phyloP scores from a whole-genome alignment of 345 rosid species.

The Arabis hirsuta region DNA sequence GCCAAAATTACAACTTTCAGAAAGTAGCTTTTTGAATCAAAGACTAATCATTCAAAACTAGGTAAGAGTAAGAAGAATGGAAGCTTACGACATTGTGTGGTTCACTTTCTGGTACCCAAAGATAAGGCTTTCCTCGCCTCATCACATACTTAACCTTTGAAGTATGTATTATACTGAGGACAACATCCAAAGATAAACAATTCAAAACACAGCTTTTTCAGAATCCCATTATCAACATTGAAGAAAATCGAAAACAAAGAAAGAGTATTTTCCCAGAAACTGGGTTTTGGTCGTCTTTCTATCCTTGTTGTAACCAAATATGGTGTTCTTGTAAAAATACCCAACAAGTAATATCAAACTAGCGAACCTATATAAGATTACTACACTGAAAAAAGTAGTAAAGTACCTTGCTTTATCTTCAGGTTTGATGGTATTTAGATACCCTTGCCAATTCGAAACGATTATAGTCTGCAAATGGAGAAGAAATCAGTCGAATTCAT shows the following conservation, averaged over 20 bases:
- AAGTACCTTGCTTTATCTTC: slow-evolving; percentile 82
- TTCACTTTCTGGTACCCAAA: slow-evolving; percentile 85
- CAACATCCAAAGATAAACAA: slow-evolving; percentile 3
- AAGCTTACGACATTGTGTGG: slow-evolving; percentile 75
- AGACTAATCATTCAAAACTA: slow-evolving; percentile 3
- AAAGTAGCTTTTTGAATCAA: slow-evolving; percentile 3
- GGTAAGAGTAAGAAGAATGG: slow-evolving; percentile 8
- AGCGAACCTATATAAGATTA: background rate
- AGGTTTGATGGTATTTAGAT: slow-evolving; percentile 76
- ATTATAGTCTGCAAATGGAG: slow-evolving; percentile 61
- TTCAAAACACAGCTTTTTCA: background rate
- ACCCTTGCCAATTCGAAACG: slow-evolving; percentile 84
- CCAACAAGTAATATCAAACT: too few relatives aligned
- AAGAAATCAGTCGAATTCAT: background rate
- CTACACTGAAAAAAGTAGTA: background rate
- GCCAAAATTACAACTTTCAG: slow-evolving; percentile 16
- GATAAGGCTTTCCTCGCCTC: slow-evolving; percentile 73
- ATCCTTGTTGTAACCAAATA: too few relatives aligned
- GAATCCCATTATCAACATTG: background rate
- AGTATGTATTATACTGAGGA: slow-evolving; percentile 60
- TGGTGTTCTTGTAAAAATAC: too few relatives aligned
- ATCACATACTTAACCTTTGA: slow-evolving; percentile 82
- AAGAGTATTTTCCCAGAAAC: background rate
- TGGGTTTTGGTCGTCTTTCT: too few relatives aligned
- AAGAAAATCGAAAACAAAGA: background rate